Evolutionary conservation across 495 filamentous ascomycete species (phyloP), one percentile per base, ranked within the genome.

Genomic region (Neurospora tetrasperma): DNA sequence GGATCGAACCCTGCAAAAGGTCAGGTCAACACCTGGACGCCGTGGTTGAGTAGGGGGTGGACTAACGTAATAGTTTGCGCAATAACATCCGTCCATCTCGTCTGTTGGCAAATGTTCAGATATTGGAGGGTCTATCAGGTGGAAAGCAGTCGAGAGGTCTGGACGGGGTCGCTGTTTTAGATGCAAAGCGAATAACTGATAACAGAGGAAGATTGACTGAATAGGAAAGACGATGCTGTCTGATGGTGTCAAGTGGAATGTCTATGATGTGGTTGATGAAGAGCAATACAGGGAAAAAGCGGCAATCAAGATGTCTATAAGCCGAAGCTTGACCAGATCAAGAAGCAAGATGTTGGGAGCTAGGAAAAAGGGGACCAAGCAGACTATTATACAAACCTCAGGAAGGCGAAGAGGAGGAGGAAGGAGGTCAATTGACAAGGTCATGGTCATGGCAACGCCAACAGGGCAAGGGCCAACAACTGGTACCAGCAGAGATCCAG

Each of bases 31-130:
- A 16, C 39, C 48, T 70, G 9, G 14, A 68, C 42, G 38, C 12
- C 54, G 18, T n/a, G 59, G 39, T 66, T 7, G 44, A 44, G 68
- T 40, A 46, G 38, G 48, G 43, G 42, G 48, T 11, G n/a, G 11
- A 77, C 82, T 70, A 71, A 87, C 86, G 69, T 87, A 87, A 78
- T 85, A 87, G 75, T 86, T 87, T 39, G 85, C 82, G 73, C 86
- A 87, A 44, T 87, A 87, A 78, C 82, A 87, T 23, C 71, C 70
- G 38, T 75, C 70, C 76, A 78, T 79, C 20, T 38, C 2, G 31
- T 59, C 4, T 11, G 18, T n/a, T 71, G 20, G 54, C 27, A 62
- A 2, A 41, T 40, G 71, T 42, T 43, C 54, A 31, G 16, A 14
- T 27, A 23, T 35, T 31, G 54, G 16, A 66, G 35, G 54, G 16